Conservation (phyloP, 345 rosid species). For the Linum lewisii region DNA sequence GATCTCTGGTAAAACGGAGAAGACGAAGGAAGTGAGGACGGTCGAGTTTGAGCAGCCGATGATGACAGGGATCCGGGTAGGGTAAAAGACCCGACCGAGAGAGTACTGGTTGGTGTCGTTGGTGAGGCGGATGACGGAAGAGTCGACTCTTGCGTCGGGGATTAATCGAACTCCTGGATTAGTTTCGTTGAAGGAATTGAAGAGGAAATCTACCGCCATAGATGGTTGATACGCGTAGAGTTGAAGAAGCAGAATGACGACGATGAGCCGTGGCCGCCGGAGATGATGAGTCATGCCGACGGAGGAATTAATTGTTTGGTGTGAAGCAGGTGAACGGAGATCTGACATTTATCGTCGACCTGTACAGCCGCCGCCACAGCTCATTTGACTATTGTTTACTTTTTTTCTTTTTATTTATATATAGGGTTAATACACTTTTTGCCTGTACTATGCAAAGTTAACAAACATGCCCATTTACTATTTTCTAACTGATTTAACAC, state of each 20-base stretch:
- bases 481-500: too few species aligned
- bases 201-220: constrained; percentile 42
- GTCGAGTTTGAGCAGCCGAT: constrained; percentile 28
- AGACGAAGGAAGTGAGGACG: constrained; percentile 44
- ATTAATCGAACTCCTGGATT: constrained; percentile 41
- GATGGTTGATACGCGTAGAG: neutral
- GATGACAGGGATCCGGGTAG: constrained; percentile 35
- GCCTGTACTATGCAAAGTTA: too few species aligned
- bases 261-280: neutral
- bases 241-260: constrained; percentile 12
- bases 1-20: constrained; percentile 39
- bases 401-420: too few species aligned
- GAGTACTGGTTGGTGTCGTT: constrained; percentile 55
- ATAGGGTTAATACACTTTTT: too few species aligned
- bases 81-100: constrained; percentile 56
- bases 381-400: too few species aligned
- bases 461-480: too few species aligned
- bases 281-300: neutral
- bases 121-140: constrained; percentile 46
- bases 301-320: too few species aligned
- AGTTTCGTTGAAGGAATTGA: constrained; percentile 42
- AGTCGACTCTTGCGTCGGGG: constrained; percentile 46
- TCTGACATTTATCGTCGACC: too few species aligned
- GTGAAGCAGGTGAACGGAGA: neutral
- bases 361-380: too few species aligned